Percentiles rank a stretch among this genome's conserved stretches.
Conservation (phyloP, 2,329 filamentous ascomycete genomes). For the Periconia sp. region DNA sequence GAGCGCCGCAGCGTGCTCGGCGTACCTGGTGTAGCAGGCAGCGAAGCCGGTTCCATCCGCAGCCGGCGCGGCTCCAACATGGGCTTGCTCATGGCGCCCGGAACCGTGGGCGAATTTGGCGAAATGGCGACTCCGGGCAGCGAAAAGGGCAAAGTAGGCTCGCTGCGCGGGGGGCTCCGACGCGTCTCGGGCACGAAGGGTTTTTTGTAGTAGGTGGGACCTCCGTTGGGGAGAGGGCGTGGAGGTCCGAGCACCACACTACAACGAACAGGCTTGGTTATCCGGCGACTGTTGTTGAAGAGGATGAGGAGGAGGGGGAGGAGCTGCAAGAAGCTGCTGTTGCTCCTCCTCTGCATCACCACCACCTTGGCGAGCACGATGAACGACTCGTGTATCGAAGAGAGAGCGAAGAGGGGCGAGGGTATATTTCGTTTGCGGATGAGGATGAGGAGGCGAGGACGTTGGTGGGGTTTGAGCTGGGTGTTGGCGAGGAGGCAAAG, state of each 20-base stretch:
- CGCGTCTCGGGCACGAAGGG: slow-evolving; percentile 51
- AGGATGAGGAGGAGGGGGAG: slow-evolving; percentile 13
- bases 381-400: slow-evolving; percentile 10
- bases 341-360: slow-evolving; percentile 3
- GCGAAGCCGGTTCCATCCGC: slow-evolving; percentile 44
- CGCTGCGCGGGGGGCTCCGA: slow-evolving; percentile 36
- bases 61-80: slow-evolving; percentile 49
- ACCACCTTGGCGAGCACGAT: slow-evolving; percentile 10
- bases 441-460: slow-evolving; percentile 7
- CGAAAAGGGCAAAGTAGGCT: slow-evolving; percentile 38
- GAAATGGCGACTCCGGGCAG: slow-evolving; percentile 20
- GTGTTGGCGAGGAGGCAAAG: background rate
- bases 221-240: slow-evolving; percentile 28
- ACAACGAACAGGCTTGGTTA: slow-evolving; percentile 10
- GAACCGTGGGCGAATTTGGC: slow-evolving; percentile 32
- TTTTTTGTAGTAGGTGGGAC: slow-evolving; percentile 51
- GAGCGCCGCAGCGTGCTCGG: slow-evolving; percentile 54
- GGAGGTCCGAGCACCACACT: slow-evolving; percentile 34
- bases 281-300: slow-evolving; percentile 30
- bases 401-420: slow-evolving; percentile 6
- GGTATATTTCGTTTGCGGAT: background rate
- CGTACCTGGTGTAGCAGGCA: slow-evolving; percentile 42
- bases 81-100: slow-evolving; percentile 31
- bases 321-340: background rate
- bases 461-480: slow-evolving; percentile 2